These are phyloP conservation scores for Aspergillus heteromorphus DNA, from an alignment of 495 filamentous ascomycete genomes.

Conservation along the genomic window DNA sequence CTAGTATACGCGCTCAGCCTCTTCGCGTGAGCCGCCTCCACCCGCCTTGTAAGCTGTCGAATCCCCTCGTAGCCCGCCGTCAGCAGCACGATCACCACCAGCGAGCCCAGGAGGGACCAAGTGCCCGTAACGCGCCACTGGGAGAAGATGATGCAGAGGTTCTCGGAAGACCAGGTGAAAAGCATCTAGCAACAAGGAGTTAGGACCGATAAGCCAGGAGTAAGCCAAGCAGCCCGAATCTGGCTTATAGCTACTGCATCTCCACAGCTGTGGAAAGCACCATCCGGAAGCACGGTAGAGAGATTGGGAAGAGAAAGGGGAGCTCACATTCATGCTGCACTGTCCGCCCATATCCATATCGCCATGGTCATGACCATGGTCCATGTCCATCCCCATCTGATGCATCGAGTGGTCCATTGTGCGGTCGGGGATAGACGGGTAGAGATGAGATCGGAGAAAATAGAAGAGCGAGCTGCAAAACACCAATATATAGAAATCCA, in stretches of 20 bases:
- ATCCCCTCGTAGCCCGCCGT: conserved; percentile 88
- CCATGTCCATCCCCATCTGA: conserved; percentile 39
- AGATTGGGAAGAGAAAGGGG: not conserved
- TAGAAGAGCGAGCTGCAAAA: not conserved
- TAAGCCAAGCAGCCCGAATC: not conserved
- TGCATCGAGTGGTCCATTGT: conserved; percentile 31
- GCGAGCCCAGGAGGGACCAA: conserved; percentile 69
- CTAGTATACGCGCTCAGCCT: conserved; percentile 42
- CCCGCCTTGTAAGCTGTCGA: conserved; percentile 67
- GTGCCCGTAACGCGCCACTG: conserved; percentile 78
- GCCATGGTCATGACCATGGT: conserved; percentile 44
- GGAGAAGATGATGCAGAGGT: conserved; percentile 93
- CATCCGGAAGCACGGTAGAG: not conserved
- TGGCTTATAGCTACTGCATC: too few relatives aligned
- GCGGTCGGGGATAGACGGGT: not conserved
- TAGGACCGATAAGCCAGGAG: not conserved
- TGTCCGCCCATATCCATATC: conserved; percentile 55
- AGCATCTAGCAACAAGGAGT: conserved; percentile 65
- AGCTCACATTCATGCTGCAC: conserved; percentile 81
- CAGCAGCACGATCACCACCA: conserved; percentile 73
- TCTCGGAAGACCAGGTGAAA: conserved; percentile 87
- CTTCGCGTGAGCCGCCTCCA: conserved; percentile 59
- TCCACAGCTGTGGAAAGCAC: not conserved
- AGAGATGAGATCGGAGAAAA: not conserved
- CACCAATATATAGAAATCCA: not conserved